phyloP scores from a whole-genome alignment of 352 stramenopile genomes.

The Phytophthora hibernalis region DNA sequence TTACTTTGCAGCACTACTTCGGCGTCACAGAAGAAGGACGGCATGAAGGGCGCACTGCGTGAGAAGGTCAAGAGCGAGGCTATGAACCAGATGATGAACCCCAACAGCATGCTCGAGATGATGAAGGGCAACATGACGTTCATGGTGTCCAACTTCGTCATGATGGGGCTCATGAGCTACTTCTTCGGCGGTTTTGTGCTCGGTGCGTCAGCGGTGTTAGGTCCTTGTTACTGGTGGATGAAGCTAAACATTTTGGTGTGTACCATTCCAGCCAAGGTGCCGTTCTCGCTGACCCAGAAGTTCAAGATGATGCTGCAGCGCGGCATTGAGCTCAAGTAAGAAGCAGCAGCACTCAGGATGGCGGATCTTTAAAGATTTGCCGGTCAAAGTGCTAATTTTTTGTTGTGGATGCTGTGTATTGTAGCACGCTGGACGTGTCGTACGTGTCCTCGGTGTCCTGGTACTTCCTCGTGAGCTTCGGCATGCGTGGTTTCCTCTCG shows the following conservation, averaged over 20 bases:
- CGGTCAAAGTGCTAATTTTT: constrained; percentile 1
- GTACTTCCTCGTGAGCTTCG: constrained; percentile 99
- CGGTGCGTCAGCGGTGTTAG: constrained; percentile 43
- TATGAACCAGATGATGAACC: constrained; percentile 96
- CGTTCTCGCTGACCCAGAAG: constrained; percentile 97
- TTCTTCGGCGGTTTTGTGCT: constrained; percentile 99
- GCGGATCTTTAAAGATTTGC: not conserved
- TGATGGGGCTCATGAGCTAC: constrained; percentile 99
- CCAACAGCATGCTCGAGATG: constrained; percentile 97
- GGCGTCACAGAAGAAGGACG: constrained; percentile 89
- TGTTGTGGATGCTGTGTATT: constrained; percentile 15
- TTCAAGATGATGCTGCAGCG: constrained; percentile 99
- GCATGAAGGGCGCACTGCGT: constrained; percentile 82
- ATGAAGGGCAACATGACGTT: constrained; percentile 99
- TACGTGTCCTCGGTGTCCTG: constrained; percentile 98
- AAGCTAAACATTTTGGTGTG: constrained; percentile 1
- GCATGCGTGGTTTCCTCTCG: constrained; percentile 96
- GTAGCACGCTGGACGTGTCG: constrained; percentile 95
- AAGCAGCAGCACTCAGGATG: not conserved
- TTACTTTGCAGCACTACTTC: constrained; percentile 73
- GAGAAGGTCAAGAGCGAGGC: constrained; percentile 91
- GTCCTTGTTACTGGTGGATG: not conserved
- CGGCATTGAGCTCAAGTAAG: constrained; percentile 94
- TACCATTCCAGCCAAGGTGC: constrained; percentile 92
- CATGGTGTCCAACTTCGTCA: constrained; percentile 99